These are phyloP conservation scores for Talaromyces piceae DNA, from an alignment of 2,329 filamentous ascomycete genomes.

Conservation along the genomic window DNA sequence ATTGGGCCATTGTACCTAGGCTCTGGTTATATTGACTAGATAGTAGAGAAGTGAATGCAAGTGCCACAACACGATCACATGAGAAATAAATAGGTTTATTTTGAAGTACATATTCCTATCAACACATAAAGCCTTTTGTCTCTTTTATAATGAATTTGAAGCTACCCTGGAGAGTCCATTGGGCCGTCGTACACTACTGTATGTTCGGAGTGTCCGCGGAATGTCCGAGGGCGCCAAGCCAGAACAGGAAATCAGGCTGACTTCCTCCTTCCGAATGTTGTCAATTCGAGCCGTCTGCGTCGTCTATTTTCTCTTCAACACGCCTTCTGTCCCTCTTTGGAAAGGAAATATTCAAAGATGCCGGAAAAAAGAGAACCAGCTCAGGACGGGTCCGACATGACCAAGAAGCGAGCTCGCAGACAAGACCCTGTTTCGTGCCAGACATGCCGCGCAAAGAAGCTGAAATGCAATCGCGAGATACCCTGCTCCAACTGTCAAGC, in stretches of 20 bases:
- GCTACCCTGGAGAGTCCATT: neutral
- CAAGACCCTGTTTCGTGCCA: slow-evolving; percentile 36
- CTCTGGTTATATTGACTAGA: neutral
- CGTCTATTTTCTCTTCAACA: neutral
- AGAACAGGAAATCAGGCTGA: neutral
- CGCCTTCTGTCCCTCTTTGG: neutral
- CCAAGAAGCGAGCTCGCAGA: slow-evolving; percentile 17
- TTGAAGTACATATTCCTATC: no score
- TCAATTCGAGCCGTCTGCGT: neutral
- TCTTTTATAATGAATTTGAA: neutral
- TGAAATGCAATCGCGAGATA: slow-evolving; percentile 47
- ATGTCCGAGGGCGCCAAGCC: slow-evolving; percentile 2
- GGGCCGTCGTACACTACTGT: neutral
- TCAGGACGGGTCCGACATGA: neutral
- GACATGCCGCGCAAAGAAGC: slow-evolving; percentile 37
- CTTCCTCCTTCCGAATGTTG: neutral
- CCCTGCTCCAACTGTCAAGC: slow-evolving; percentile 44
- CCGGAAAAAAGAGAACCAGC: slow-evolving; percentile 19
- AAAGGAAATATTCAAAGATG: neutral
- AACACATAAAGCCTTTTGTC: neutral
- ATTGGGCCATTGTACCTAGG: slow-evolving; percentile 2
- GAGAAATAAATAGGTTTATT: no score
- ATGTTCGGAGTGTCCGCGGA: slow-evolving; percentile 1
- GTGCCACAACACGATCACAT: no score
- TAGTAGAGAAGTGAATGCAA: neutral